phyloP scores from a whole-genome alignment of 192 early-diverging fungal species.

The Chytriomyces sp. region DNA sequence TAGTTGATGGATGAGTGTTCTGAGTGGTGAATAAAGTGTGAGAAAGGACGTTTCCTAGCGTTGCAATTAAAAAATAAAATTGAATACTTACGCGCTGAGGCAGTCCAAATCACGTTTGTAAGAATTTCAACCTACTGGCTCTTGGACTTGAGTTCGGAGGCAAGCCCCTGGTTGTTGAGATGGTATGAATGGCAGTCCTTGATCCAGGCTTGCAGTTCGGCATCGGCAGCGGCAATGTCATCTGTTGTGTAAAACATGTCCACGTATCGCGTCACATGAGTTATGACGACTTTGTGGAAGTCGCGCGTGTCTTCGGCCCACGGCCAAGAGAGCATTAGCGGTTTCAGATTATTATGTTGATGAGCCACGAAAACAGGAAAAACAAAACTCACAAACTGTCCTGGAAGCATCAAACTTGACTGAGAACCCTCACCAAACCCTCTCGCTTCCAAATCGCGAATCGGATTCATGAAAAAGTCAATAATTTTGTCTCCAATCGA shows the following conservation, averaged over 20 bases:
- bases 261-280: not conserved
- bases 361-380: not conserved
- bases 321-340: not conserved
- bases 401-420: constrained; percentile 3
- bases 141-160: not conserved
- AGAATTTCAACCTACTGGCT: not conserved
- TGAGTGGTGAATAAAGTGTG: not conserved
- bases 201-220: constrained; percentile 26
- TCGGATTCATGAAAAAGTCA: constrained; percentile 24
- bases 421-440: not conserved
- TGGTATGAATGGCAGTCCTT: constrained; percentile 1
- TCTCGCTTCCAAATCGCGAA: constrained; percentile 5
- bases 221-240: constrained; percentile 1
- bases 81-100: not conserved
- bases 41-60: too few species aligned
- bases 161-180: constrained; percentile 1
- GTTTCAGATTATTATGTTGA: not conserved
- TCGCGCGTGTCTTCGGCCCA: constrained; percentile 26
- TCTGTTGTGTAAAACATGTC: constrained; percentile 20
- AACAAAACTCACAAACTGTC: constrained; percentile 13
- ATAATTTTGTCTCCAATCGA: constrained; percentile 18
- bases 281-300: constrained; percentile 5
- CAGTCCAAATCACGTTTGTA: constrained; percentile 24
- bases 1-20: constrained; percentile 25
- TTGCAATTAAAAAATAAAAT: not conserved